Evolutionary conservation across 2,329 filamentous ascomycete genomes (phyloP), one percentile per base, ranked within the genome.

Genomic region (Exophiala aquamarina): DNA sequence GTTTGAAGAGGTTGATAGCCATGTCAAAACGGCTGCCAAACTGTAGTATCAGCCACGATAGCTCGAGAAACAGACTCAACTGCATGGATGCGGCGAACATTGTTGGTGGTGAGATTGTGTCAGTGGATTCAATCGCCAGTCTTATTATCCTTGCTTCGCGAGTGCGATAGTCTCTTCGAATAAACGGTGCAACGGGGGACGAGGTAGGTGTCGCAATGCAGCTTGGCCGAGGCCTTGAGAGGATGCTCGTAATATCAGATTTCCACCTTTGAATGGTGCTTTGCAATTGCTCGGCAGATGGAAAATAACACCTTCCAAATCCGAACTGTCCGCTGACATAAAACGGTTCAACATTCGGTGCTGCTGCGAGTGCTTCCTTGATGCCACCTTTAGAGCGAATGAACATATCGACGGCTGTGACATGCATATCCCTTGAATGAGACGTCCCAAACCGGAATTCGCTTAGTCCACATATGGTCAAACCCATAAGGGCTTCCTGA

Each of bases 271-370:
- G 7, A 18, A 18, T 37, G 11, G 19, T 19, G 15, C 19, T 20
- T 21, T 37, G 10, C 14, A 37, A 17, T 37, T 20, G 15, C n/a
- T 37, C 35, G n/a, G 20, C 8, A 8, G 10, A 18, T 13, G 14
- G 14, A 37, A 37, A 37, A n/a, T 37, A 20, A 37, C 35, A 37
- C n/a, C 17, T 18, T 18, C 35, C 35, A 19, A 37, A 37, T 8
- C 35, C 35, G 17, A 37, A 37, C 20, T 37, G 35, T 19, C 14
- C 35, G 20, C 35, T 37, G 35, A 37, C 18, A n/a, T 37, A 37
- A 20, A 37, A 19, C 4, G 35, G 35, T 20, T 37, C 35, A 7
- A 37, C 17, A n/a, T 37, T 37, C 8, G 35, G 35, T 20, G 35
- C 35, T 7, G 35, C 35, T 37, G 35, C 35, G 8, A 37, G n/a